These are phyloP conservation scores for Cryptosporidium xiaoi DNA, from an alignment of 169 alveolate species.

Conservation along the genomic window DNA sequence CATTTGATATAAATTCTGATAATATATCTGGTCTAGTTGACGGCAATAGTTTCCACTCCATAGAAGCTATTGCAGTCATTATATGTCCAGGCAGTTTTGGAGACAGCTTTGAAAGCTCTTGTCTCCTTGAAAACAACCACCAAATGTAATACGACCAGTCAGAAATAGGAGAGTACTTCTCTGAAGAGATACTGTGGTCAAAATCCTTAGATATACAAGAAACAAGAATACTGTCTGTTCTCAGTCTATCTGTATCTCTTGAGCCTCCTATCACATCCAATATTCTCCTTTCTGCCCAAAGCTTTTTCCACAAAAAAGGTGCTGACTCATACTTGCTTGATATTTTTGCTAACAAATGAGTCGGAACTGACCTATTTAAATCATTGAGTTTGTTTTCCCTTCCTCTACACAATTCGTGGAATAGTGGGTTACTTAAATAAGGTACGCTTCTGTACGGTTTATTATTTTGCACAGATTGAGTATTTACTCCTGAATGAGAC, in stretches of 20 bases:
- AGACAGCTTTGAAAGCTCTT: conserved; percentile 36
- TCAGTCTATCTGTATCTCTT: conserved; percentile 3
- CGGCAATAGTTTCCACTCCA: conserved; percentile 73
- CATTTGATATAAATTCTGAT: conserved; percentile 18
- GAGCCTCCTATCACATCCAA: conserved; percentile 24
- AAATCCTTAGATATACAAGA: conserved; percentile 28
- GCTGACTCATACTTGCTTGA: conserved; percentile 24
- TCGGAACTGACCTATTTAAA: conserved; percentile 29
- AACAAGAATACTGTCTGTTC: conserved; percentile 30
- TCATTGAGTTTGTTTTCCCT: conserved; percentile 54
- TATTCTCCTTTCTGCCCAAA: conserved; percentile 37
- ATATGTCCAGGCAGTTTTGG: conserved; percentile 64
- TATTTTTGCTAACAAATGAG: conserved; percentile 42
- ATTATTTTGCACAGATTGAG: neutral
- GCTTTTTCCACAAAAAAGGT: conserved; percentile 56
- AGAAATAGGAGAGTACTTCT: conserved; percentile 39
- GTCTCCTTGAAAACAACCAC: conserved; percentile 73
- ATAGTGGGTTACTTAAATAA: conserved; percentile 49
- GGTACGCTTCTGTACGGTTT: conserved; percentile 15
- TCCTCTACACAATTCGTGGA: conserved; percentile 58
- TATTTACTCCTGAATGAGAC: too few relatives aligned
- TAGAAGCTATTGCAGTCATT: conserved; percentile 55
- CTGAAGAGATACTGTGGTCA: conserved; percentile 14
- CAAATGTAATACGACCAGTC: conserved; percentile 72
- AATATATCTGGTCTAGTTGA: conserved; percentile 47